phyloP scores from a whole-genome alignment of 352 stramenopile species.

The Phytophthora europaea region DNA sequence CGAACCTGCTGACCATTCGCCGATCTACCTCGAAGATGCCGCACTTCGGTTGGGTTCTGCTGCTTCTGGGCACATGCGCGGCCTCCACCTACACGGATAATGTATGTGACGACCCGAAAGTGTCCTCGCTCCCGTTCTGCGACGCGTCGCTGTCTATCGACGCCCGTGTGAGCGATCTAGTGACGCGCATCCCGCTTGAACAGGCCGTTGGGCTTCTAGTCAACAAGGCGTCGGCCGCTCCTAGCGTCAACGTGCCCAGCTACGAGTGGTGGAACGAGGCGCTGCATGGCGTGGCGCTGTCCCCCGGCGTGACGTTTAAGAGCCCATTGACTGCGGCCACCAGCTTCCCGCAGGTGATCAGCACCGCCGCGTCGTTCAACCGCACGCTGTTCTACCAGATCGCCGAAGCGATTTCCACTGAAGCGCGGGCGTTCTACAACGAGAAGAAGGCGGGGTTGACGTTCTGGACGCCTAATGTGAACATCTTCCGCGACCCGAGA shows the following conservation, averaged over 20 bases:
- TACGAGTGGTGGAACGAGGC: constrained; percentile 94
- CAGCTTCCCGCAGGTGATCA: constrained; percentile 91
- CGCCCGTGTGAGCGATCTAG: constrained; percentile 73
- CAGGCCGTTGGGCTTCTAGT: constrained; percentile 79
- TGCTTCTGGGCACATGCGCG: constrained; percentile 1
- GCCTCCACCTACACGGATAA: constrained; percentile 47
- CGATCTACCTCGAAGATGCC: constrained; percentile 26
- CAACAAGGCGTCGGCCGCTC: constrained; percentile 58
- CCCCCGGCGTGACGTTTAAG: constrained; percentile 70
- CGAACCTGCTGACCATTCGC: constrained; percentile 13
- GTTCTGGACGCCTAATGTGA: constrained; percentile 95
- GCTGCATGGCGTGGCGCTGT: constrained; percentile 87
- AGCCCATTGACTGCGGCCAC: constrained; percentile 75
- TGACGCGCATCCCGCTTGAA: constrained; percentile 67
- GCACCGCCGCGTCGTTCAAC: constrained; percentile 88
- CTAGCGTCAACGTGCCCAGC: constrained; percentile 49
- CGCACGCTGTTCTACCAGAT: constrained; percentile 83
- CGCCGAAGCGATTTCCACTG: constrained; percentile 82
- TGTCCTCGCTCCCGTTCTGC: constrained; percentile 75
- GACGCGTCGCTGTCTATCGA: constrained; percentile 58
- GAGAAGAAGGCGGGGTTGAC: constrained; percentile 81
- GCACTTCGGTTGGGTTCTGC: constrained; percentile 10
- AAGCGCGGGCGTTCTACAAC: constrained; percentile 89
- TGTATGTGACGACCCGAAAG: constrained; percentile 58
- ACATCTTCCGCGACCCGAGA: constrained; percentile 93